Conservation (phyloP, 805 yeast species). For the Metschnikowia continentalis region DNA sequence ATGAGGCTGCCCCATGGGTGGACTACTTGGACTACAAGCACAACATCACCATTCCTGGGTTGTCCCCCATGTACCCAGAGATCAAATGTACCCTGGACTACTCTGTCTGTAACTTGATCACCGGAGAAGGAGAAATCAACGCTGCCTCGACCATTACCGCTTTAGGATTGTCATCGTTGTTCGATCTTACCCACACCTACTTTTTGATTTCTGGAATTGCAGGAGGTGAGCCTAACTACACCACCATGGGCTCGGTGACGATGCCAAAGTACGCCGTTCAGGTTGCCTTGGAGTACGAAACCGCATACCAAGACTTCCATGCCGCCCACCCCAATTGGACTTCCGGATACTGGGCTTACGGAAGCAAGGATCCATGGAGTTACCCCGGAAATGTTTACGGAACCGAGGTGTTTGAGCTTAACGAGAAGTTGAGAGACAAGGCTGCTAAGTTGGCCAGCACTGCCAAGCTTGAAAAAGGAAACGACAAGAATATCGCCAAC, state of each 20-base stretch:
- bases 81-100: slow-evolving; percentile 53
- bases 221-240: slow-evolving; percentile 54
- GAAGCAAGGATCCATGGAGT: slow-evolving; percentile 44
- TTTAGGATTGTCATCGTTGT: slow-evolving; percentile 47
- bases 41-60: slow-evolving; percentile 61
- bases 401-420: slow-evolving; percentile 61
- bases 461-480: slow-evolving; percentile 44
- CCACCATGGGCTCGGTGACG: slow-evolving; percentile 58
- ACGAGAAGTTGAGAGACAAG: slow-evolving; percentile 53
- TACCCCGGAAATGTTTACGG: slow-evolving; percentile 58
- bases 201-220: slow-evolving; percentile 64
- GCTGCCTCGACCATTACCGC: slow-evolving; percentile 61
- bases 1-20: slow-evolving; percentile 53
- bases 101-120: slow-evolving; percentile 55
- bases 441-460: slow-evolving; percentile 49
- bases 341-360: slow-evolving; percentile 56
- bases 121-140: slow-evolving; percentile 69
- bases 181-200: slow-evolving; percentile 57
- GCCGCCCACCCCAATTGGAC: slow-evolving; percentile 46
- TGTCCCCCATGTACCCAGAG: slow-evolving; percentile 55
- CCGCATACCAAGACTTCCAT: slow-evolving; percentile 40
- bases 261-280: slow-evolving; percentile 60
- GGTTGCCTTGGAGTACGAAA: slow-evolving; percentile 56
- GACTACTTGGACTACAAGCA: slow-evolving; percentile 43
- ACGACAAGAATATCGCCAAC: slow-evolving; percentile 40